Evolutionary conservation across 257 asterid species (phyloP).

Genomic region (Plantago major): DNA sequence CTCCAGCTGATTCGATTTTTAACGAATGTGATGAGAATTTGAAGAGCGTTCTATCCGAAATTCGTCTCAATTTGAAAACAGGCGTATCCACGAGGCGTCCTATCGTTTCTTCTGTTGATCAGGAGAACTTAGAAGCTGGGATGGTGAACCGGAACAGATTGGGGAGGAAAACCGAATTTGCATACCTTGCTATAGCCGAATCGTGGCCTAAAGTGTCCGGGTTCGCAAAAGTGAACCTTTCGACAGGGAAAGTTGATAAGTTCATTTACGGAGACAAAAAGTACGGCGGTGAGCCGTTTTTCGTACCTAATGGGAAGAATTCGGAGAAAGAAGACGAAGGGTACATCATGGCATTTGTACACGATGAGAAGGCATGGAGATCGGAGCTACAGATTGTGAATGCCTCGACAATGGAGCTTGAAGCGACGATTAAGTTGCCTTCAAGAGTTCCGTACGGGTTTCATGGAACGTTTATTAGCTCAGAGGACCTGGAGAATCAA

Average conservation of each 20-base stretch:
- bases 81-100: slow-evolving; percentile 43
- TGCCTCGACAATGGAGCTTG: slow-evolving; percentile 41
- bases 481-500: slow-evolving; percentile 44
- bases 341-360: slow-evolving; percentile 47
- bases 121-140: slow-evolving; percentile 63
- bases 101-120: slow-evolving; percentile 26
- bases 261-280: slow-evolving; percentile 40
- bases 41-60: slow-evolving; percentile 45
- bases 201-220: slow-evolving; percentile 85
- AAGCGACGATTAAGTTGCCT: slow-evolving; percentile 52
- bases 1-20: slow-evolving; percentile 68
- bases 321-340: slow-evolving; percentile 52
- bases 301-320: slow-evolving; percentile 34
- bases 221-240: slow-evolving; percentile 58
- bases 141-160: slow-evolving; percentile 60
- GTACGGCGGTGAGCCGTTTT: slow-evolving; percentile 69
- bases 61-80: slow-evolving; percentile 54
- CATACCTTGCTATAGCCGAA: slow-evolving; percentile 63
- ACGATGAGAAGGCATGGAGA: slow-evolving; percentile 48
- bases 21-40: slow-evolving; percentile 54
- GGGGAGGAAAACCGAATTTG: slow-evolving; percentile 54
- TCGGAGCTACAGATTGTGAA: slow-evolving; percentile 66
- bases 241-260: slow-evolving; percentile 36
- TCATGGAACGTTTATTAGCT: slow-evolving; percentile 67
- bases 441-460: slow-evolving; percentile 85